These are phyloP conservation scores for Phialocephala sp. DNA, from an alignment of 2,329 filamentous ascomycete genomes.

Conservation along the genomic window DNA sequence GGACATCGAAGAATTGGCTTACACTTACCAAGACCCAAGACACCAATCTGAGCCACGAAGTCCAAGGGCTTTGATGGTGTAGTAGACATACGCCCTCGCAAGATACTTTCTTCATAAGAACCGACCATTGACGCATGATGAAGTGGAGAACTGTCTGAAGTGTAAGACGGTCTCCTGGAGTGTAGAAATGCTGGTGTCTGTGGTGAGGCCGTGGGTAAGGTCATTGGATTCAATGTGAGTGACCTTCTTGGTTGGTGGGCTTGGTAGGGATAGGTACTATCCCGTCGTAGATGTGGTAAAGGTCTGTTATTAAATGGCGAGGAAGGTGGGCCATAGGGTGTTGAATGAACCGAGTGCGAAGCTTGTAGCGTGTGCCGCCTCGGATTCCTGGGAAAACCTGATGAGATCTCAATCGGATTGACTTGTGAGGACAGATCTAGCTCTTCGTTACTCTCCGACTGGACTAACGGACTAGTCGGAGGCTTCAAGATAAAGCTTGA, in stretches of 20 bases:
- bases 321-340: constrained; percentile 44
- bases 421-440: constrained; percentile 64
- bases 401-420: constrained; percentile 55
- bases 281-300: constrained; percentile 57
- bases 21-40: constrained; percentile 87
- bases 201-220: constrained; percentile 49
- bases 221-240: constrained; percentile 63
- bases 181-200: constrained; percentile 57
- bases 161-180: constrained; percentile 71
- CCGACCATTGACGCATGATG: constrained; percentile 96
- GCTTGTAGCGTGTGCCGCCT: constrained; percentile 77
- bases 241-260: constrained; percentile 81
- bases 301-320: constrained; percentile 50
- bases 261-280: constrained; percentile 73
- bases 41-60: constrained; percentile 94
- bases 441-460: constrained; percentile 86
- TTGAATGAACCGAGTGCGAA: constrained; percentile 56
- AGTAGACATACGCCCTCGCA: constrained; percentile 95
- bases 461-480: constrained; percentile 89
- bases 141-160: constrained; percentile 75
- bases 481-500: constrained; percentile 84
- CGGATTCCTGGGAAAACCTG: constrained; percentile 44
- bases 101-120: constrained; percentile 95
- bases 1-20: constrained; percentile 85
- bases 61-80: constrained; percentile 90